Evolutionary conservation across 768 basidiomycete species (phyloP).

Genomic region (Suillus variegatus): DNA sequence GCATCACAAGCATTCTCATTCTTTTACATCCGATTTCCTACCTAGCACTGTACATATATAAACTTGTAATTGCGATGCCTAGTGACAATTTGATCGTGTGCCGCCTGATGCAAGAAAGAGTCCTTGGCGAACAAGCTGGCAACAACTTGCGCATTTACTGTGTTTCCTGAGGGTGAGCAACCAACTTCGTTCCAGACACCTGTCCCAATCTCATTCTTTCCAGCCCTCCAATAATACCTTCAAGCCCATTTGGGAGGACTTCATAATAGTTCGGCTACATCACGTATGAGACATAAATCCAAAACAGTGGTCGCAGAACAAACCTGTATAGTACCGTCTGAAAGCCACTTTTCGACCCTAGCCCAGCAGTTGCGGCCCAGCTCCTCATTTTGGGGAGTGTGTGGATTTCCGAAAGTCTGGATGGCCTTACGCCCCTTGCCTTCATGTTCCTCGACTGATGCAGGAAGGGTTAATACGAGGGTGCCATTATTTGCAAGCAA

Average conservation of each 20-base stretch:
- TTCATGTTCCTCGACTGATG: slow-evolving; percentile 25
- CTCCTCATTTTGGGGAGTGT: slow-evolving; percentile 17
- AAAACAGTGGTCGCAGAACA: background rate
- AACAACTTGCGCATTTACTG: slow-evolving; percentile 6
- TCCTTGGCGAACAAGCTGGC: background rate
- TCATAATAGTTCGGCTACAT: slow-evolving; percentile 41
- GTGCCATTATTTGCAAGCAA: slow-evolving; percentile 35
- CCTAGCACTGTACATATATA: background rate
- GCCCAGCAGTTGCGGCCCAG: slow-evolving; percentile 22
- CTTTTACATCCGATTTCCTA: background rate
- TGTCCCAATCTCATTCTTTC: slow-evolving; percentile 35
- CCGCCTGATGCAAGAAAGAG: background rate
- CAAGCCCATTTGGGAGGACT: slow-evolving; percentile 42
- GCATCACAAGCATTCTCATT: background rate
- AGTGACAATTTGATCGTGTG: background rate
- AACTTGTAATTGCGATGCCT: background rate
- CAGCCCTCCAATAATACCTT: slow-evolving; percentile 38
- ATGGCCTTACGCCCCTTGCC: slow-evolving; percentile 22
- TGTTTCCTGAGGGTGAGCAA: slow-evolving; percentile 43
- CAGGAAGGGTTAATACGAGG: slow-evolving; percentile 29
- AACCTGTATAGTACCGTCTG: slow-evolving; percentile 30
- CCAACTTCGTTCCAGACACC: slow-evolving; percentile 47
- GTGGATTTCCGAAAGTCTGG: slow-evolving; percentile 25
- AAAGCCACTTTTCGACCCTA: slow-evolving; percentile 24
- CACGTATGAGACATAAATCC: slow-evolving; percentile 8